phyloP scores from a whole-genome alignment of 345 rosid species.

The Eucalyptus decipiens region DNA sequence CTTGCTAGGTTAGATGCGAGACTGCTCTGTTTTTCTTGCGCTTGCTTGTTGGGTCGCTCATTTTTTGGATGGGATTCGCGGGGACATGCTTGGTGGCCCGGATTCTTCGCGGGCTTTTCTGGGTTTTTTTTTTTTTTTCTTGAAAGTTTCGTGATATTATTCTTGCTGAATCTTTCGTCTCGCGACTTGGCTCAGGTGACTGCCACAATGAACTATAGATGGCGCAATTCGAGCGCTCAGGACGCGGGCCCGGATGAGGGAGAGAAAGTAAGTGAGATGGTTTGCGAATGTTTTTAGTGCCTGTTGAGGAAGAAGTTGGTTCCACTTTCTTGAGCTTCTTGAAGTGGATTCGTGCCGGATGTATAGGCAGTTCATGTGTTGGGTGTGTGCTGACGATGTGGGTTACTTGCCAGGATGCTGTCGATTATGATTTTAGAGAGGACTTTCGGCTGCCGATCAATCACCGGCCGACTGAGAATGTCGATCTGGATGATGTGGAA shows the following conservation, averaged over 20 bases:
- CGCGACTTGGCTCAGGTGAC: background rate
- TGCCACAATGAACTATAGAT: background rate
- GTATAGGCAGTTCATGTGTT: background rate
- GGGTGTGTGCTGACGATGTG: background rate
- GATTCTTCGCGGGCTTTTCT: background rate
- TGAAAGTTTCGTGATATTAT: background rate
- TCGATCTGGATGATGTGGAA: slow-evolving; percentile 81
- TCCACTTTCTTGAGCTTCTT: background rate
- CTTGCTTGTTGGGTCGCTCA: background rate
- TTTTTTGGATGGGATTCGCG: background rate
- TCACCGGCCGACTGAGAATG: slow-evolving; percentile 71
- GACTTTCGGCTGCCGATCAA: slow-evolving; percentile 70
- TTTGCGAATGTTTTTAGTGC: background rate
- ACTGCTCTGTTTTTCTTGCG: background rate
- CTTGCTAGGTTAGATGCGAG: background rate
- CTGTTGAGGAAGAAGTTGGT: background rate
- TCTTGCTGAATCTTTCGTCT: background rate
- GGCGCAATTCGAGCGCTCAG: background rate
- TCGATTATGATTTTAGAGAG: slow-evolving; percentile 57
- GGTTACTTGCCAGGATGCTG: background rate
- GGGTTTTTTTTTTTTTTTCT: background rate
- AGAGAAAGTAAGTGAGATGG: background rate
- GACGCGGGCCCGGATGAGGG: background rate
- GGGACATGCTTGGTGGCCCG: background rate
- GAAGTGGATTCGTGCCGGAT: background rate